phyloP scores from a whole-genome alignment of 1,284 basidiomycete species.

The Papiliotrema fonsecae region DNA sequence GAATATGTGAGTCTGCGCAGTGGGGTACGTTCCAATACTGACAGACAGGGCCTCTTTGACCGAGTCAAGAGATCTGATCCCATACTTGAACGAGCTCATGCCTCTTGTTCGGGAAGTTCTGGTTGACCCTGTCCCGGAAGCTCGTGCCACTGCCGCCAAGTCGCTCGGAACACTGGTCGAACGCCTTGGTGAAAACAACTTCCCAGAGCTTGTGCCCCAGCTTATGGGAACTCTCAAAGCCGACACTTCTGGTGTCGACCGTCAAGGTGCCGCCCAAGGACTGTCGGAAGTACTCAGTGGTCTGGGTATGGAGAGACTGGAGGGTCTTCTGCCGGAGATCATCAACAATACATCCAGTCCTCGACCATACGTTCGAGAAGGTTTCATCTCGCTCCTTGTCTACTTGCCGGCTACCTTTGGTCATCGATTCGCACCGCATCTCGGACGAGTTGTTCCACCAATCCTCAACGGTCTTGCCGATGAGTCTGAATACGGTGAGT shows the following conservation, averaged over 20 bases:
- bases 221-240: conserved; percentile 85
- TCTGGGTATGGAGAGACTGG: conserved; percentile 93
- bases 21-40: neutral
- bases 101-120: conserved; percentile 90
- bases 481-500: conserved; percentile 70
- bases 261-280: conserved; percentile 94
- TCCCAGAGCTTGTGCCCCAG: conserved; percentile 91
- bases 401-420: conserved; percentile 97
- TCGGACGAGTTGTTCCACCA: conserved; percentile 89
- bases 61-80: conserved; percentile 94
- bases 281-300: conserved; percentile 93
- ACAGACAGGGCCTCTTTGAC: conserved; percentile 69
- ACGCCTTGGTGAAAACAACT: conserved; percentile 88
- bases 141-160: conserved; percentile 94
- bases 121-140: conserved; percentile 93
- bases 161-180: conserved; percentile 96
- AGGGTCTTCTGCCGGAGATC: conserved; percentile 90
- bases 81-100: conserved; percentile 81
- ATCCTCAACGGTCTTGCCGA: conserved; percentile 92
- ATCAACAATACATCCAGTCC: conserved; percentile 86
- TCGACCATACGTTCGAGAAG: conserved; percentile 88
- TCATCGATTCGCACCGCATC: conserved; percentile 85
- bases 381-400: conserved; percentile 96
- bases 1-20: conserved; percentile 56
- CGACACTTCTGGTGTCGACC: conserved; percentile 90